A percentile compares a stretch with the other conserved stretches of the same genome.
Evolutionary conservation across 192 early-diverging fungal genomes (phyloP).

Genomic region (Obelidium mucronatum): DNA sequence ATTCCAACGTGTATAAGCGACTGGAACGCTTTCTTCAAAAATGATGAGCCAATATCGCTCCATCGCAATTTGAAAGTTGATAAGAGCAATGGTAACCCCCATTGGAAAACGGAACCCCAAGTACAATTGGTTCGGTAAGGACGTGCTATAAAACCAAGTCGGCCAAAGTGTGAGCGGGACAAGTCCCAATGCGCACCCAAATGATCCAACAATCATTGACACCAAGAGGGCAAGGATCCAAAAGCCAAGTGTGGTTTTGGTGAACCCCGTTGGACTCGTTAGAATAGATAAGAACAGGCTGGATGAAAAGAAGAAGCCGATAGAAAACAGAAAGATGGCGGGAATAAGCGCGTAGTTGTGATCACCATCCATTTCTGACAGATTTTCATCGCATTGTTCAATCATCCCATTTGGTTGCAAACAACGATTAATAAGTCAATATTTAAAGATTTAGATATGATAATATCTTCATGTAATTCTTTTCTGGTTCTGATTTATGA

Average conservation of each 20-base stretch:
- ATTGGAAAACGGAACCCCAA: background rate
- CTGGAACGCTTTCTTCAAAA: background rate
- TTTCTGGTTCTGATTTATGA: too few species aligned
- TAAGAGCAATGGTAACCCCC: background rate
- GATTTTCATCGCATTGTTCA: too few species aligned
- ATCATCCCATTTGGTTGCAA: too few species aligned
- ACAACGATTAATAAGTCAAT: too few species aligned
- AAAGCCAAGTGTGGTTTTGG: background rate
- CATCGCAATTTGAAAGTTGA: conserved; percentile 3
- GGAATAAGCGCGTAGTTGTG: too few species aligned
- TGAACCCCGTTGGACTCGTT: too few species aligned
- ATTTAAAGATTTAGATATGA: too few species aligned
- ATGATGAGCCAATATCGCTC: background rate
- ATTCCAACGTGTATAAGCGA: background rate
- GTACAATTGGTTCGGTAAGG: background rate
- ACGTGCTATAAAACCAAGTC: background rate
- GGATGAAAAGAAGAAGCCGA: too few species aligned
- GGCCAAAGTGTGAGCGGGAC: background rate
- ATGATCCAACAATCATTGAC: background rate
- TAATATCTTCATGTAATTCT: too few species aligned
- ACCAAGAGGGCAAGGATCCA: background rate
- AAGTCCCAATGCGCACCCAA: background rate
- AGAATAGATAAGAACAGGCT: too few species aligned
- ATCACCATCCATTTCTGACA: too few species aligned
- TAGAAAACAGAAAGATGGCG: too few species aligned